Conservation (phyloP, 1,284 basidiomycete species). For the Gymnopus androsaceus region DNA sequence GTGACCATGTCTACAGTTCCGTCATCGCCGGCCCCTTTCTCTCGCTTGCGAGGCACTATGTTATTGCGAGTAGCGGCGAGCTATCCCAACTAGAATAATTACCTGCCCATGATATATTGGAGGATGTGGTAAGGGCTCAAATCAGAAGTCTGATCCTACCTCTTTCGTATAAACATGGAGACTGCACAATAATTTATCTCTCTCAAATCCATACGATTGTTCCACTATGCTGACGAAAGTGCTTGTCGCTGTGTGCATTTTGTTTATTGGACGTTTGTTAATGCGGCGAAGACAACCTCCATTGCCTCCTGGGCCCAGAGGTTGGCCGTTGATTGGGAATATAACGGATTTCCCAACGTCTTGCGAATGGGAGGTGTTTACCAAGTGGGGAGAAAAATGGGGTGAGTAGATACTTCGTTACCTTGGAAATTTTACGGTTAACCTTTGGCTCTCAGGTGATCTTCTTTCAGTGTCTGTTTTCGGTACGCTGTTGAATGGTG, state of each 20-base stretch:
- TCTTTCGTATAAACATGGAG: no score
- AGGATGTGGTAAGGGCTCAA: no score
- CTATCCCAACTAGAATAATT: no score
- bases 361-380: slow-evolving; percentile 41
- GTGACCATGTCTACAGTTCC: no score
- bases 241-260: background rate
- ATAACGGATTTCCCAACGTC: slow-evolving; percentile 42
- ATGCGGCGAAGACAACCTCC: slow-evolving; percentile 13
- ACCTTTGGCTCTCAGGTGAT: background rate
- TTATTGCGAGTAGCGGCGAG: no score
- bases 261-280: background rate
- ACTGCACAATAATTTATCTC: no score
- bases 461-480: slow-evolving; percentile 2
- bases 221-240: background rate
- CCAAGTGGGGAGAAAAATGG: slow-evolving; percentile 42
- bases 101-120: no score
- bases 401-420: slow-evolving; percentile 28
- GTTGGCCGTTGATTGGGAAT: slow-evolving; percentile 44
- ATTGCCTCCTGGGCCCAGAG: slow-evolving; percentile 45
- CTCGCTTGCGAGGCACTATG: no score
- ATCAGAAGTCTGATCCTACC: no score
- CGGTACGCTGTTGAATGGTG: background rate
- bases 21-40: no score
- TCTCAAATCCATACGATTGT: no score
- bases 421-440: background rate